Evolutionary conservation across 768 basidiomycete species (phyloP), one percentile per base, ranked within the genome.

Genomic region (Collybia nuda): DNA sequence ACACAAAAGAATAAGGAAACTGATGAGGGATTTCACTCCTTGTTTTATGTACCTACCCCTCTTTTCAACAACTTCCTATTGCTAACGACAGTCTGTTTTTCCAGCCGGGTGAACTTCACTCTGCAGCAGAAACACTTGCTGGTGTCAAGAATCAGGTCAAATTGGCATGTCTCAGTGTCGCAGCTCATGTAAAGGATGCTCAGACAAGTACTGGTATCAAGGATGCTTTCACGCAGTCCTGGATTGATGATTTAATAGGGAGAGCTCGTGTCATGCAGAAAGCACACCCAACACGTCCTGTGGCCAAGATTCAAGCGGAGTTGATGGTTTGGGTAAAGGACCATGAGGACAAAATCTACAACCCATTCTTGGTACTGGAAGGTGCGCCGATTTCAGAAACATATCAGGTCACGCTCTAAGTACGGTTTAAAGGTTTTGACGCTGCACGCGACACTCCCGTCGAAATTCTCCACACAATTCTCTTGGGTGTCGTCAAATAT

Each of bases 401-500:
- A n/a, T n/a, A n/a, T n/a, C n/a, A n/a, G n/a, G n/a, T n/a, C n/a
- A n/a, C n/a, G n/a, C n/a, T n/a, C n/a, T n/a, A n/a, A n/a, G n/a
- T n/a, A n/a, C n/a, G n/a, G n/a, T n/a, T n/a, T 24, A 53, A 36
- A 67, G 69, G 63, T 2, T 65, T 66, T 36, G 65, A 73, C 56
- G 55, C 59, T 9, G 18, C 29, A 5, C 7, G 12, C 3, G 67
- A 73, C 57, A 73, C 70, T 1, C 70, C 74, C 1, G 61, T 74
- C 6, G 75, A 79, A 60, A 59, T 77, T 6, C 67, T 79, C 1
- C 76, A 79, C 50, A 75, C 73, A 1, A 62, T 73, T 28, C 61
- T 77, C 0, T 66, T 78, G 14, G 76, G 77, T 0, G 47, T 72
- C 23, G 62, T 68, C 23, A 78, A 77, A 51, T 78, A 77, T 57